phyloP scores from a whole-genome alignment of 1,139 yeast genomes.

The Pichia sp. region DNA sequence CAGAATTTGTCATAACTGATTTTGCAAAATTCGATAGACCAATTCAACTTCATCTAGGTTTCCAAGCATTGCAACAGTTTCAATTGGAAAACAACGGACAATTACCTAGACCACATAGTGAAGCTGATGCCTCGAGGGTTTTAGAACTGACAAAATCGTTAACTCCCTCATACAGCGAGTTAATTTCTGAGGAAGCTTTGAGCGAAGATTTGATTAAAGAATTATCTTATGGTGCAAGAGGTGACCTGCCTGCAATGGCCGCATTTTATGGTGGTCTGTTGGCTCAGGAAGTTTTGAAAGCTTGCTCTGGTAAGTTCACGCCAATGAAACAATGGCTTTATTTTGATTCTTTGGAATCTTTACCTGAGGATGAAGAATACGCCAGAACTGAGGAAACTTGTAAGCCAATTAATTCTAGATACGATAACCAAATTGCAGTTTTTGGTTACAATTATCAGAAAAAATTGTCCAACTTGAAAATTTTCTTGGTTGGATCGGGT shows the following conservation, averaged over 20 bases:
- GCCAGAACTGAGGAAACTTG: conserved; percentile 66
- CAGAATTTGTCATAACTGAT: conserved; percentile 77
- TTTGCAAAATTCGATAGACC: conserved; percentile 93
- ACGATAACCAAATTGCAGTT: conserved; percentile 90
- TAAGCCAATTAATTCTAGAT: conserved; percentile 70
- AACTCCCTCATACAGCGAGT: conserved; percentile 38
- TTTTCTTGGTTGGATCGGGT: conserved; percentile 94
- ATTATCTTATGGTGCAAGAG: conserved; percentile 77
- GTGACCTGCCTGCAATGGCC: conserved; percentile 84
- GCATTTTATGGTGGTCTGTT: conserved; percentile 92
- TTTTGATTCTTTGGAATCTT: conserved; percentile 88
- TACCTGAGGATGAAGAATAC: conserved; percentile 52
- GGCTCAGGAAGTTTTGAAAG: conserved; percentile 95
- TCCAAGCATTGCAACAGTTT: conserved; percentile 81
- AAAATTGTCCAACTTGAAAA: conserved; percentile 63
- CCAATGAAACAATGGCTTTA: conserved; percentile 90
- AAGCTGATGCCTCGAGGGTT: conserved; percentile 66
- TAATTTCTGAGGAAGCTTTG: conserved; percentile 45
- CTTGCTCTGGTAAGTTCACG: conserved; percentile 86
- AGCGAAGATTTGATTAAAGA: conserved; percentile 63
- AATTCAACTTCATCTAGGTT: conserved; percentile 80
- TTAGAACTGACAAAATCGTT: conserved; percentile 53
- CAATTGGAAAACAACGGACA: conserved; percentile 49
- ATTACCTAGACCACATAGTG: conserved; percentile 72
- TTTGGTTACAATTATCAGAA: conserved; percentile 78